Evolutionary conservation across 1,284 basidiomycete genomes (phyloP), one percentile per base, ranked within the genome.

Genomic region (Cutaneotrichosporon sp.): DNA sequence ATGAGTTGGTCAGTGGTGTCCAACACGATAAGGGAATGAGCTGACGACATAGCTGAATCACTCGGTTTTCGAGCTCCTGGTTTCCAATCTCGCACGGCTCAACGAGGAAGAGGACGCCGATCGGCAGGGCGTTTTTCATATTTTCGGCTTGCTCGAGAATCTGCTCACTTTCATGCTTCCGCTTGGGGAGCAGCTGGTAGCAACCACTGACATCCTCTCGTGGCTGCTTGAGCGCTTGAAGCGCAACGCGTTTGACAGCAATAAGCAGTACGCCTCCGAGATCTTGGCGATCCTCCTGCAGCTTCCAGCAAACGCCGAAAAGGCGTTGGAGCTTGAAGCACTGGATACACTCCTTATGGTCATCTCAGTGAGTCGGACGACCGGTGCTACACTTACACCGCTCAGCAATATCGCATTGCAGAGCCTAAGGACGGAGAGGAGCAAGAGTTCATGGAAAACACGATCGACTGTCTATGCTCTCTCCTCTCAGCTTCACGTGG

Each of bases 361-460:
- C 1, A 76, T 96, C 19, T 87, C 91, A 29, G 91, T 94, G 67
- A 66, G 88, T 38, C 16, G n/a, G 2, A 24, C 11, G 9, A 1
- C 17, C 22, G 49, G 11, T 17, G 26, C 46, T n/a, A 3, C 29
- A 27, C 14, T 9, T 12, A n/a, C 29, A 31, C 10, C 29, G 29
- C 10, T 10, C 52, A 94, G 90, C 84, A 87, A 82, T 97, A 86
- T 68, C 84, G 92, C 45, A 82, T 84, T 63, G 79, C 82, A 42
- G 87, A 96, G 66, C 92, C 92, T 0, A 75, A 76, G 0, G 86
- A 90, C 61, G 81, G 85, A 5, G 96, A 98, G 57, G 94, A 98
- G 75, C 80, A 84, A 10, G 96, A 98, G 70, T 97, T 91, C 72
- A 91, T 97, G 88, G 94, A 97, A 70, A 98, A 99, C 70, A 61